These are phyloP conservation scores for Emericellopsis terricola DNA, from an alignment of 495 filamentous ascomycete species.

Conservation along the genomic window DNA sequence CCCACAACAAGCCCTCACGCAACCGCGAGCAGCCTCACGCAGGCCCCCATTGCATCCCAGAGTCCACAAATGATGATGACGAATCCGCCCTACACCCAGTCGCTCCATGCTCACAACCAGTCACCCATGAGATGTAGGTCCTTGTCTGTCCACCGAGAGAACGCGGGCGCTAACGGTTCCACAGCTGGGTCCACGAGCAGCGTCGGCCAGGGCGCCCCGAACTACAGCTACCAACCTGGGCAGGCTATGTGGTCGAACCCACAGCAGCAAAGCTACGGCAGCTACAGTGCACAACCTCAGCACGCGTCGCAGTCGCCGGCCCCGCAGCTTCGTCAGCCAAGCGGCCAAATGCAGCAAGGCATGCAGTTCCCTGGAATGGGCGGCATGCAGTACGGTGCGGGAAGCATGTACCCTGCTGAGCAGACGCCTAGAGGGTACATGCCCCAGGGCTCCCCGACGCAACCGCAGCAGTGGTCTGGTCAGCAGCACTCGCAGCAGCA, in stretches of 20 bases:
- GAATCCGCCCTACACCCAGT: slow-evolving; percentile 28
- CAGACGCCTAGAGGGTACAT: slow-evolving; percentile 45
- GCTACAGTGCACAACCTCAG: slow-evolving; percentile 35
- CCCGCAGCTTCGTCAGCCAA: slow-evolving; percentile 43
- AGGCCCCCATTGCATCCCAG: slow-evolving; percentile 24
- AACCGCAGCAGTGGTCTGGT: slow-evolving; percentile 25
- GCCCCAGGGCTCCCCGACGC: slow-evolving; percentile 21
- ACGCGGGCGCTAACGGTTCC: slow-evolving; percentile 20
- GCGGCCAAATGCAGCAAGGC: slow-evolving; percentile 39
- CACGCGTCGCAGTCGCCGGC: slow-evolving; percentile 39
- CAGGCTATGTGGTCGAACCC: slow-evolving; percentile 36
- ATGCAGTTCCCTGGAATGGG: slow-evolving; percentile 44
- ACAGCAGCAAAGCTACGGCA: slow-evolving; percentile 28
- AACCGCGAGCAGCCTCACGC: slow-evolving; percentile 17
- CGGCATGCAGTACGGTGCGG: slow-evolving; percentile 34
- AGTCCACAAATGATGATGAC: slow-evolving; percentile 41
- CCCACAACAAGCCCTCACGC: slow-evolving; percentile 31
- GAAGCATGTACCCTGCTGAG: slow-evolving; percentile 38
- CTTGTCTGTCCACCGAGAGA: no score
- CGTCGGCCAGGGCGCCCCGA: slow-evolving; percentile 20
- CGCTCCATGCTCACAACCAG: slow-evolving; percentile 30
- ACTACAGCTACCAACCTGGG: slow-evolving; percentile 31
- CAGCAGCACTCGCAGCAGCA: slow-evolving; percentile 14
- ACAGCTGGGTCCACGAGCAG: slow-evolving; percentile 13
- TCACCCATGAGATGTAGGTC: slow-evolving; percentile 33